A percentile compares a stretch with the other conserved stretches of the same genome.
Conservation (phyloP, 441 rosid genomes). For the Croton laevigatus region DNA sequence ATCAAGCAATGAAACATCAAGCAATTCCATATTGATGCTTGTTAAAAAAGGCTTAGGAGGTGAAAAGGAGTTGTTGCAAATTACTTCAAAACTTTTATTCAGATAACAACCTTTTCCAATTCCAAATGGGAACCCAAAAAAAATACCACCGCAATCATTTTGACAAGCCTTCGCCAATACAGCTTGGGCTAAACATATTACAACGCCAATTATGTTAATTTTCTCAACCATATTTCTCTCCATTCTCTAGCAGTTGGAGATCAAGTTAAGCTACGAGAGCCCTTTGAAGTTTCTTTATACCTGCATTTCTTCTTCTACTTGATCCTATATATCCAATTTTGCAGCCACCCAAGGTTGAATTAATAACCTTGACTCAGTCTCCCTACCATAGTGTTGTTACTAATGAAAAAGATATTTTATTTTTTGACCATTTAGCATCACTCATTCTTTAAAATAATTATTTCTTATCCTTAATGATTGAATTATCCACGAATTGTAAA, state of each 20-base stretch:
- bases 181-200: neutral
- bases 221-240: neutral
- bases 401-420: too few relatives aligned
- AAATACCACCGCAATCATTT: neutral
- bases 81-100: constrained; percentile 14
- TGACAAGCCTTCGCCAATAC: neutral
- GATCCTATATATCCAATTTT: neutral
- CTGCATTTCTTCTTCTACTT: neutral
- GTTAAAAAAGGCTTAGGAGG: constrained; percentile 15
- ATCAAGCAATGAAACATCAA: too few relatives aligned
- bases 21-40: constrained; percentile 17
- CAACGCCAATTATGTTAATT: neutral
- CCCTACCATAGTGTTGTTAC: too few relatives aligned
- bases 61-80: neutral
- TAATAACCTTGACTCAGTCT: neutral
- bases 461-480: neutral
- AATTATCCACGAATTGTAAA: neutral
- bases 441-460: too few relatives aligned
- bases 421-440: too few relatives aligned
- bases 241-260: neutral
- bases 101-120: constrained; percentile 15
- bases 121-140: constrained; percentile 12
- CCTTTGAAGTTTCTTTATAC: neutral
- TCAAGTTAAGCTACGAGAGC: neutral
- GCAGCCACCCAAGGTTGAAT: neutral